phyloP scores from a whole-genome alignment of 495 filamentous ascomycete species.

The Penicillium nucicola region DNA sequence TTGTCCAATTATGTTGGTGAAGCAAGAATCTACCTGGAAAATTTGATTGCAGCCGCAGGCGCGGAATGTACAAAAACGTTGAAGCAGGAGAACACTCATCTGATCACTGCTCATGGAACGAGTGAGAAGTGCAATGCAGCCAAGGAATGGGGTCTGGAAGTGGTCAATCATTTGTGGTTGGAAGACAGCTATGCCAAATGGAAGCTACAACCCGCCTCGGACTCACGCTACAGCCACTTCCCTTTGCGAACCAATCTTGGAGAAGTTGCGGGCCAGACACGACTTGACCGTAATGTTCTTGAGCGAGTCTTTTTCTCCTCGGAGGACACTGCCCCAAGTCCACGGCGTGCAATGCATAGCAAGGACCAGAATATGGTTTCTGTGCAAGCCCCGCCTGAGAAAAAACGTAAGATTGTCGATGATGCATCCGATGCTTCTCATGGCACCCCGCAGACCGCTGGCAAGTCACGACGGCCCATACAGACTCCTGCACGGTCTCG shows the following conservation, averaged over 20 bases:
- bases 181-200: constrained; percentile 95
- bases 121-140: constrained; percentile 93
- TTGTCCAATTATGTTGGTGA: constrained; percentile 96
- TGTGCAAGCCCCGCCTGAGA: constrained; percentile 19
- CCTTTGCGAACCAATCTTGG: constrained; percentile 85
- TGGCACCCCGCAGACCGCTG: constrained; percentile 26
- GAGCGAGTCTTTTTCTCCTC: constrained; percentile 54
- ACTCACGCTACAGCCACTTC: constrained; percentile 75
- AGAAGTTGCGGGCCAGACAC: constrained; percentile 87
- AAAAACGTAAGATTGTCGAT: constrained; percentile 13
- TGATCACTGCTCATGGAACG: constrained; percentile 82
- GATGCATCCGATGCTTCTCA: constrained; percentile 12
- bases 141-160: constrained; percentile 83
- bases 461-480: constrained; percentile 30
- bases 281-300: constrained; percentile 53
- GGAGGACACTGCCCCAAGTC: constrained; percentile 22
- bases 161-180: constrained; percentile 94
- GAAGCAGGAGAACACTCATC: constrained; percentile 90
- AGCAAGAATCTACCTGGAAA: constrained; percentile 89
- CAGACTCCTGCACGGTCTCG: constrained; percentile 48
- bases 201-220: constrained; percentile 61
- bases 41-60: constrained; percentile 76
- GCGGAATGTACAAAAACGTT: constrained; percentile 88
- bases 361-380: constrained; percentile 34
- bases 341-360: constrained; percentile 30